A percentile compares a stretch with the other conserved stretches of the same genome.
These are phyloP conservation scores for Heliamphora exappendiculata DNA, from an alignment of 148 eudicot genomes.

Conservation along the genomic window DNA sequence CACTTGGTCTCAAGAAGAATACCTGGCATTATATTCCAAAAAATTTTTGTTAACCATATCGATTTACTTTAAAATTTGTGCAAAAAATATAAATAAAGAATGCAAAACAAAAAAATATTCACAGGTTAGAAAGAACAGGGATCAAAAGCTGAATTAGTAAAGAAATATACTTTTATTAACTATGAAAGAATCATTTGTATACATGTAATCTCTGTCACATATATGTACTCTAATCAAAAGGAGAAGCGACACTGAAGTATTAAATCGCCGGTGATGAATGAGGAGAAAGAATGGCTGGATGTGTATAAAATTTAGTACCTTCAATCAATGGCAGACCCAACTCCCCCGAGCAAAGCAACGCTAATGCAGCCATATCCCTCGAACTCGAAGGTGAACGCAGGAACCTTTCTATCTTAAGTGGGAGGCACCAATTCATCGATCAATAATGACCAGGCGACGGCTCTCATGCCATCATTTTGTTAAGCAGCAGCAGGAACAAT, in stretches of 20 bases:
- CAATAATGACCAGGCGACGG: conserved; percentile 3
- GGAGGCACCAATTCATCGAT: conserved; percentile 6
- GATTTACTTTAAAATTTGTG: background rate
- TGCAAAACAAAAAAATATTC: background rate
- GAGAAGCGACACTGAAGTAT: background rate
- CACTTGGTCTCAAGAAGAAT: background rate
- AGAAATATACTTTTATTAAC: background rate
- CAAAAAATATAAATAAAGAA: background rate
- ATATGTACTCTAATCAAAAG: background rate
- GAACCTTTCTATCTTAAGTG: background rate
- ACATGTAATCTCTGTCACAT: background rate
- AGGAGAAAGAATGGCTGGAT: background rate
- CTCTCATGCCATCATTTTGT: conserved; percentile 38
- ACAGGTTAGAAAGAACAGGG: background rate
- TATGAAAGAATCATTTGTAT: background rate
- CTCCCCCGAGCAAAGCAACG: background rate
- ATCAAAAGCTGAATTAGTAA: background rate
- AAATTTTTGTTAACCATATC: background rate
- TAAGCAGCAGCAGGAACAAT: conserved; percentile 49
- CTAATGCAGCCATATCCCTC: background rate
- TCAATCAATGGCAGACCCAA: background rate
- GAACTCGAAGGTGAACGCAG: background rate
- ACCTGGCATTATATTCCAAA: background rate
- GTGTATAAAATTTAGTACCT: conserved; percentile 3
- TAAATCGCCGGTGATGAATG: conserved; percentile 1